Conservation (phyloP, 257 asterid genomes). For the Scutellaria barbata region DNA sequence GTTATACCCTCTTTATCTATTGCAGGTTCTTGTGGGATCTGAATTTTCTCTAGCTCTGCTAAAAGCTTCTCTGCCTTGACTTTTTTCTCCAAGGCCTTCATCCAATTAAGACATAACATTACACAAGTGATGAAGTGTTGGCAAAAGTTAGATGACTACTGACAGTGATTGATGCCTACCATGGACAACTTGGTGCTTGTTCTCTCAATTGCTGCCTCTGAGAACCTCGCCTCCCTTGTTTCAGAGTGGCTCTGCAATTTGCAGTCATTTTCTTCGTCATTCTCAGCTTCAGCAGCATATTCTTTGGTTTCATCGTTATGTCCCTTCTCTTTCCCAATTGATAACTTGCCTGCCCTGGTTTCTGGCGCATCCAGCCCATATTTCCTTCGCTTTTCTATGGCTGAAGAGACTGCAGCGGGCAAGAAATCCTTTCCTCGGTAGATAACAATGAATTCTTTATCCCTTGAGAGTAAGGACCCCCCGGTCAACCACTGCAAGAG, state of each 20-base stretch:
- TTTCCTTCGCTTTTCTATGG: constrained; percentile 80
- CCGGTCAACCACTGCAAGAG: constrained; percentile 90
- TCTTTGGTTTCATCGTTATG: constrained; percentile 29
- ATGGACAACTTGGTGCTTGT: constrained; percentile 59
- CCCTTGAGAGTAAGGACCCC: constrained; percentile 92
- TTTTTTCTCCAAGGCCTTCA: constrained; percentile 82
- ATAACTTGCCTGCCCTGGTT: constrained; percentile 35
- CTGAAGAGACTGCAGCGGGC: constrained; percentile 91
- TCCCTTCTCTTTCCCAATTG: constrained; percentile 37
- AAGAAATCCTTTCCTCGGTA: constrained; percentile 97
- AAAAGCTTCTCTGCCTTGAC: constrained; percentile 79
- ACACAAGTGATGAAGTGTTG: constrained; percentile 27
- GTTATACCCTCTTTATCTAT: constrained; percentile 92
- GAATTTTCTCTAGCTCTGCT: constrained; percentile 63
- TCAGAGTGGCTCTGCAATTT: constrained; percentile 37
- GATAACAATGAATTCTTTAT: constrained; percentile 82
- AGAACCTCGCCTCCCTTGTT: constrained; percentile 46
- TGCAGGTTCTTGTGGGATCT: constrained; percentile 60
- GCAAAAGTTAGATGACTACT: constrained; percentile 29
- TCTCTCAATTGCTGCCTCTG: constrained; percentile 58
- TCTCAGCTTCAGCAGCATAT: constrained; percentile 46
- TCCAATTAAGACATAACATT: constrained; percentile 39
- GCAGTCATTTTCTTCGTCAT: constrained; percentile 35
- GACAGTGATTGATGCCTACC: constrained; percentile 55
- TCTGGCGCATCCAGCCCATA: constrained; percentile 41